phyloP scores from a whole-genome alignment of 257 asterid genomes.

The Nicotiana tomentosiformis region DNA sequence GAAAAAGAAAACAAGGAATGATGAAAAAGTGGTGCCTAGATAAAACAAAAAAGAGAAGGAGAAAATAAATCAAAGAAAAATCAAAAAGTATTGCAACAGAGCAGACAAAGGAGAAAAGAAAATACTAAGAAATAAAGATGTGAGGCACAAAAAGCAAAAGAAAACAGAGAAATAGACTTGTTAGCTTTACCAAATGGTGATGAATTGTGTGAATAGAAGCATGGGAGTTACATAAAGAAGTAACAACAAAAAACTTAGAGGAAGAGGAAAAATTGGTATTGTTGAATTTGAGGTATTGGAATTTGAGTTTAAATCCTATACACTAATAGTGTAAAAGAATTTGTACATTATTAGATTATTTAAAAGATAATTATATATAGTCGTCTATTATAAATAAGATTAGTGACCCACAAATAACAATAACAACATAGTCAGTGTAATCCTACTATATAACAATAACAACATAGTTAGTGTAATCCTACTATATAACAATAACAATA shows the following conservation, averaged over 20 bases:
- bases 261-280: neutral
- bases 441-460: too few species aligned
- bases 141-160: neutral
- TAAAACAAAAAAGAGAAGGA: conserved; percentile 19
- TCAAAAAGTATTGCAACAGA: conserved; percentile 17
- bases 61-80: conserved; percentile 29
- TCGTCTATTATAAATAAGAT: too few species aligned
- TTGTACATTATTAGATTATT: too few species aligned
- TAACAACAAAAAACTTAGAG: neutral
- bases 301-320: neutral
- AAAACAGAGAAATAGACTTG: neutral
- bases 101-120: conserved; percentile 11
- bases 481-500: too few species aligned
- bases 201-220: conserved; percentile 17
- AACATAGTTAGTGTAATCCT: too few species aligned
- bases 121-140: conserved; percentile 5
- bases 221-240: conserved; percentile 5
- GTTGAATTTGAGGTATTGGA: neutral
- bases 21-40: conserved; percentile 41
- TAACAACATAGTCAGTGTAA: too few species aligned
- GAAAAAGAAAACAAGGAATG: conserved; percentile 55
- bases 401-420: too few species aligned
- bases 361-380: too few species aligned
- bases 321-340: too few species aligned
- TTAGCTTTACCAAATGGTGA: conserved; percentile 23